Base-by-base conservation (phyloP, 1,284 basidiomycete genomes). In the Ganoderma boninense region DNA sequence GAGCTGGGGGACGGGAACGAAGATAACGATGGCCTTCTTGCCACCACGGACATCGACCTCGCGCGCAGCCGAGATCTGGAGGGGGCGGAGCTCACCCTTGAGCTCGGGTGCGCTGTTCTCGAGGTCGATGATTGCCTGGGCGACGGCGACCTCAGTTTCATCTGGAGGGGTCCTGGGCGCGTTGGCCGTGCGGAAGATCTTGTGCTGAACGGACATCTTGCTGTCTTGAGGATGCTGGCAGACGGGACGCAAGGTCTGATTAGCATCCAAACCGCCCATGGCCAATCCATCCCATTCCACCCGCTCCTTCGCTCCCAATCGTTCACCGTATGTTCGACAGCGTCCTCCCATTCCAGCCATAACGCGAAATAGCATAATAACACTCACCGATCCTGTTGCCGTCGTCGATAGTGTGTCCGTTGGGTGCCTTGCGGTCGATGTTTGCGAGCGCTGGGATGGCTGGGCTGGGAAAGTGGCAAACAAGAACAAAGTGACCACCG, bases 11-110 rank as follows among this genome's bases (percentile, higher is more conserved):
- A 98, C 94, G 74, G 98, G 98, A 70, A 99, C 97, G 80, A 99
- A 99, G 84, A 99, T 88, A 76, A 99, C 96, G 79, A 99, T 97
- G 67, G 98, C 98, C 89, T 99, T 99, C 90, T 98, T 99, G 81
- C 96, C 97, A 78, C 97, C 98, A 82, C 97, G 97, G 79, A 99
- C 97, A 83, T 99, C 98, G 79, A 99, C 94, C 87, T 99, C 98
- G 81, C 96, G 96, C 74, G 97, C 98, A 77, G 97, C 95, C 77
- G 96, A 97, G 86, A 99, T 98, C 84, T 99, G 97, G 76, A 99
- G 91, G 75, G 94, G 92, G 70, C 97, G 92, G 74, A 99, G 92
- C 88, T 99, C 98, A 72, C 89, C 81, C 93, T 98, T 99, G 86
- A 99, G 93, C 85, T 99, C 98, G 73, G 97, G 95, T 72, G 98